A percentile compares a stretch with the other conserved stretches of the same genome.
phyloP scores from a whole-genome alignment of 2,329 filamentous ascomycete species.

The Phaeophleospora eucalypticola region DNA sequence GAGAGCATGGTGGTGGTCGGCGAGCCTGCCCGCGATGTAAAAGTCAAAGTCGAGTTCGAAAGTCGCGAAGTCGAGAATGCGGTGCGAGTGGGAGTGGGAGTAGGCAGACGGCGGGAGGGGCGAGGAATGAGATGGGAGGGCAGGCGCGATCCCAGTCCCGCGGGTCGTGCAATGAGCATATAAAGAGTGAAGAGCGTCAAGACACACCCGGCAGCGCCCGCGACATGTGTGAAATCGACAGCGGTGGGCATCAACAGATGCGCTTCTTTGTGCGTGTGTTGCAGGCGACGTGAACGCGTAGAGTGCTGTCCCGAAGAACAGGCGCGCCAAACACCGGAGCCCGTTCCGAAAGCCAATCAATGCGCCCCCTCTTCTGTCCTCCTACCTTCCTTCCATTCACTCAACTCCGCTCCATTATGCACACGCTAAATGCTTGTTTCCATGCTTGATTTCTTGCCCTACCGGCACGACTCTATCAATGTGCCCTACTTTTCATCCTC shows the following conservation, averaged over 20 bases:
- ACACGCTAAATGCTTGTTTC: too few relatives aligned
- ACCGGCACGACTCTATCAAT: too few relatives aligned
- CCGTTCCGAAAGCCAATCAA: too few relatives aligned
- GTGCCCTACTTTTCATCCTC: too few relatives aligned
- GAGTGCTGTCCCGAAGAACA: neutral
- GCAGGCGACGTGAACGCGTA: too few relatives aligned
- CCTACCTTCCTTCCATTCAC: too few relatives aligned
- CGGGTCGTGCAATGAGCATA: constrained; percentile 28
- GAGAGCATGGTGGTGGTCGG: constrained; percentile 36
- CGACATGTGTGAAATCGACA: too few relatives aligned
- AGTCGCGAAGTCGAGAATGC: constrained; percentile 8
- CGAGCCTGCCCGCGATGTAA: constrained; percentile 9
- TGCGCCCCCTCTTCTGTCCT: too few relatives aligned
- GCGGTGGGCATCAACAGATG: too few relatives aligned
- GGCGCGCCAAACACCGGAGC: neutral
- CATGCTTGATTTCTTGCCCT: too few relatives aligned
- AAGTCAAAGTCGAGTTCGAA: constrained; percentile 6
- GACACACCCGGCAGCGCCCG: constrained; percentile 11
- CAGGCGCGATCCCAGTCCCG: constrained; percentile 26
- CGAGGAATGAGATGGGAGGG: constrained; percentile 21
- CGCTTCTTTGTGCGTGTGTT: too few relatives aligned
- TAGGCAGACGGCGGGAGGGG: constrained; percentile 12
- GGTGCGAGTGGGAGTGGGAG: constrained; percentile 5
- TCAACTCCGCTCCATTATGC: too few relatives aligned
- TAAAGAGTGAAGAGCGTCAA: constrained; percentile 19